Percentiles rank a stretch among this genome's conserved stretches.
Evolutionary conservation across 169 alveolate genomes (phyloP).

Genomic region (Ichthyophthirius multifiliis): DNA sequence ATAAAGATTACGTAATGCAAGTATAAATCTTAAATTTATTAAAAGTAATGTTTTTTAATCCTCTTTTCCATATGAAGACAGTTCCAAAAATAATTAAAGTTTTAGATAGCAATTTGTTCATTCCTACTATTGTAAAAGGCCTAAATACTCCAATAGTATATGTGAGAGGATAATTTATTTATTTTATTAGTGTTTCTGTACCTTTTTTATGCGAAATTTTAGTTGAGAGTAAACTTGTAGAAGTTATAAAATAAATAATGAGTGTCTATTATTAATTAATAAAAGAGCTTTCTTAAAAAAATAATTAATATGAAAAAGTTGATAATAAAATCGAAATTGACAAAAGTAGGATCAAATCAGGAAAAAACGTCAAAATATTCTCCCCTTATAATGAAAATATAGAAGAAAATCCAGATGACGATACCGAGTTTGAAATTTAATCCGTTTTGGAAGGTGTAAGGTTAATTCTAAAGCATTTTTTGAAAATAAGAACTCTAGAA

Average conservation of each 20-base stretch:
- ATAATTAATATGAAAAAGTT: too few species aligned
- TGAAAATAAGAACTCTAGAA: neutral
- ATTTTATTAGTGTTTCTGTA: slow-evolving; percentile 11
- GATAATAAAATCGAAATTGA: too few species aligned
- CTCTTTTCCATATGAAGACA: slow-evolving; percentile 2
- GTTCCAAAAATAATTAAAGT: neutral
- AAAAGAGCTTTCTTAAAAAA: too few species aligned
- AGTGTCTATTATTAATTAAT: too few species aligned
- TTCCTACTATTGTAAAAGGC: slow-evolving; percentile 25
- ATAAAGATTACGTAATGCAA: slow-evolving; percentile 33
- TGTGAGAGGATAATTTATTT: slow-evolving; percentile 12
- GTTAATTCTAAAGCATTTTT: neutral
- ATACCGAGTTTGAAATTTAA: slow-evolving; percentile 24
- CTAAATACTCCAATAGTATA: slow-evolving; percentile 18
- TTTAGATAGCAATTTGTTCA: slow-evolving; percentile 2
- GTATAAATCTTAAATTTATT: slow-evolving; percentile 25
- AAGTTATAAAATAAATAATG: too few species aligned
- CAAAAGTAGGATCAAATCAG: too few species aligned
- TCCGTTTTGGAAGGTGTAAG: slow-evolving; percentile 31
- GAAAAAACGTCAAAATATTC: too few species aligned
- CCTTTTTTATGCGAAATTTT: slow-evolving; percentile 15
- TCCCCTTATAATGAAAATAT: too few species aligned
- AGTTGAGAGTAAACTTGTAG: neutral
- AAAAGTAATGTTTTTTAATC: slow-evolving; percentile 33
- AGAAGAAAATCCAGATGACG: too few species aligned